Percentiles rank a stretch among this genome's conserved stretches.
Evolutionary conservation across 352 stramenopile genomes (phyloP).

Genomic region (Pythium volutum): DNA sequence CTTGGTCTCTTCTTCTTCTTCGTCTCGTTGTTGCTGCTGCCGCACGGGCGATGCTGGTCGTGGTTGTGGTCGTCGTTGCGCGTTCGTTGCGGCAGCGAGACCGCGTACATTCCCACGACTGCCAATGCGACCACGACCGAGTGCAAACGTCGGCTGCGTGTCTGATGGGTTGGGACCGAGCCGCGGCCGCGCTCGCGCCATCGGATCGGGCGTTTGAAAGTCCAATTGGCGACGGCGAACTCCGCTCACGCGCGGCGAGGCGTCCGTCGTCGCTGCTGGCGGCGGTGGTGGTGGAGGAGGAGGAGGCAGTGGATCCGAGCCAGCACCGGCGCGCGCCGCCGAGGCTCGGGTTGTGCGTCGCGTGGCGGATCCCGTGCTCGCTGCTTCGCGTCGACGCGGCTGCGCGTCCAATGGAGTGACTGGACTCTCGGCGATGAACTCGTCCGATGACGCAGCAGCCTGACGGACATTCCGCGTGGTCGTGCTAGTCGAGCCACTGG

Average conservation of each 20-base stretch:
- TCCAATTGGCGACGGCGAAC: constrained; percentile 35
- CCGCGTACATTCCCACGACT: too few species aligned
- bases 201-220: constrained; percentile 25
- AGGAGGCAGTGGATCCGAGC: background rate
- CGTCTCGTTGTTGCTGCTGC: too few species aligned
- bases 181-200: constrained; percentile 23
- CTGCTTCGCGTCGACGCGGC: background rate
- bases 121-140: too few species aligned
- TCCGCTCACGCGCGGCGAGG: constrained; percentile 2
- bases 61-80: too few species aligned
- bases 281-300: background rate
- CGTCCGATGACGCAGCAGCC: constrained; percentile 28
- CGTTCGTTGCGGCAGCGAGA: too few species aligned
- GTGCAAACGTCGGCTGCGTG: background rate
- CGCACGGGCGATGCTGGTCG: too few species aligned
- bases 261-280: background rate
- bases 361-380: background rate
- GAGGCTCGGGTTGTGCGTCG: background rate
- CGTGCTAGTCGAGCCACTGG: background rate
- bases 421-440: constrained; percentile 59
- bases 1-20: constrained; percentile 7
- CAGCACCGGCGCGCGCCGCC: background rate
- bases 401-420: constrained; percentile 23
- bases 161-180: constrained; percentile 17
- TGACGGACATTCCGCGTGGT: background rate